Base-by-base conservation (phyloP, 441 rosid genomes). In the Metrosideros polymorpha region DNA sequence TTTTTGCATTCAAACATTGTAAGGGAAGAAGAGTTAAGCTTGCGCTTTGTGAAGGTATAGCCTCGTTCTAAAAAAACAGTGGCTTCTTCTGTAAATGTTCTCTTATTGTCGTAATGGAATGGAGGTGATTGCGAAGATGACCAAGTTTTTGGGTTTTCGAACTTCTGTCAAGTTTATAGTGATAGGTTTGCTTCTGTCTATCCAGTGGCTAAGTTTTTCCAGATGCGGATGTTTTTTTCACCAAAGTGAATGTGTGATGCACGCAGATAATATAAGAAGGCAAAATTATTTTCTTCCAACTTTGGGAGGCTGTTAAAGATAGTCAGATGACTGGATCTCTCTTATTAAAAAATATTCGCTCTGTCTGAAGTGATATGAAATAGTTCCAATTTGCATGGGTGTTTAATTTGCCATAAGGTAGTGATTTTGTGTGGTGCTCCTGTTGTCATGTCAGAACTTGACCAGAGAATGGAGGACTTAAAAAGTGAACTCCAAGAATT, bases 1-100 rank as follows among this genome's bases (percentile, higher is more conserved):
- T 98, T 88, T 97, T 98, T 92, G 99, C 99, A 86, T 96, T 98
- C 94, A 98, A 98, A 89, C 99, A 98, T 90, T 98, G 99, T 92
- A 93, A 94, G 88, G 99, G 99, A 91, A 97, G 99, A 91, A 97
- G 91, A 90, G 94, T 90, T 88, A 98, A 98, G 91, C 99, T 98
- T 86, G 95, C 98, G 84, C 99, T 98, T 85, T 98, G 99, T 93
- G 98, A 96, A 94, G 99, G 99, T 98, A 90, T 13, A 45, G 32
- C 83, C 82, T 85, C 83, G 49, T 86, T 87, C n/a, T 24, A 18
- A 35, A 63, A 57, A 63, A 32, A 52, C 24, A 6, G 76, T 18
- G n/a, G n/a, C 47, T 71, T 71, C 79, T 71, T 35, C 79, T 66
- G 47, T 71, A 39, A 71, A 63, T 35, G 15, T 71, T 39, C 25